Evolutionary conservation across 768 basidiomycete genomes (phyloP).

Genomic region (Russula sp.): DNA sequence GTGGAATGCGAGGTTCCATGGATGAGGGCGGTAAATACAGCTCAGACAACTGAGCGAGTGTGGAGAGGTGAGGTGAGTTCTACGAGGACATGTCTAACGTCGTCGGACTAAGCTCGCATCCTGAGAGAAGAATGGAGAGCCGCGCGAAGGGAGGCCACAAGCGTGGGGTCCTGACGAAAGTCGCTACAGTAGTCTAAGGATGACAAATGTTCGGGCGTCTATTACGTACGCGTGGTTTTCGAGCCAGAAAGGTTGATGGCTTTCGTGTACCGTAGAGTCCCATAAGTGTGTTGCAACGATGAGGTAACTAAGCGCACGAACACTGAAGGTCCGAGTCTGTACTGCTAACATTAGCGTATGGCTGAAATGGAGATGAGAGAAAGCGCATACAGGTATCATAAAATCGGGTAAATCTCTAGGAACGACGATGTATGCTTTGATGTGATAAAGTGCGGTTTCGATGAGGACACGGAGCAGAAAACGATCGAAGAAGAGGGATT

Average conservation of each 20-base stretch:
- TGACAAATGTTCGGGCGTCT: neutral
- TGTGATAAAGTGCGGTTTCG: conserved; percentile 16
- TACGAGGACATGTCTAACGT: conserved; percentile 69
- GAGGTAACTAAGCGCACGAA: conserved; percentile 50
- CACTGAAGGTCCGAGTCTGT: conserved; percentile 48
- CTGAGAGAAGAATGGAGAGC: conserved; percentile 69
- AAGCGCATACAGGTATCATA: conserved; percentile 11
- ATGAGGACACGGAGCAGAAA: conserved; percentile 14
- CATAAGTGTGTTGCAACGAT: conserved; percentile 62
- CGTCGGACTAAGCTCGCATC: conserved; percentile 76
- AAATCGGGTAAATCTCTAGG: conserved; percentile 2
- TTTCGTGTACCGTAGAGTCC: conserved; percentile 67
- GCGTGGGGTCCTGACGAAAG: conserved; percentile 39
- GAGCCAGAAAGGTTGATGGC: conserved; percentile 53
- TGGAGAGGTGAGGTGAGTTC: conserved; percentile 64
- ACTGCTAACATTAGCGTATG: neutral
- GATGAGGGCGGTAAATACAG: conserved; percentile 87
- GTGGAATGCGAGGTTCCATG: conserved; percentile 27
- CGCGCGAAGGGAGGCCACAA: conserved; percentile 53
- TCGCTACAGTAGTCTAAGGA: conserved; percentile 17
- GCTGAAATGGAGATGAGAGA: neutral
- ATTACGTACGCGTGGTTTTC: conserved; percentile 60
- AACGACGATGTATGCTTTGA: neutral
- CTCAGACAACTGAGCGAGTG: conserved; percentile 72
- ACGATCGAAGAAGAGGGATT: conserved; percentile 15